Evolutionary conservation across 2,329 filamentous ascomycete species (phyloP).

Genomic region (Cladorrhinum sp.): DNA sequence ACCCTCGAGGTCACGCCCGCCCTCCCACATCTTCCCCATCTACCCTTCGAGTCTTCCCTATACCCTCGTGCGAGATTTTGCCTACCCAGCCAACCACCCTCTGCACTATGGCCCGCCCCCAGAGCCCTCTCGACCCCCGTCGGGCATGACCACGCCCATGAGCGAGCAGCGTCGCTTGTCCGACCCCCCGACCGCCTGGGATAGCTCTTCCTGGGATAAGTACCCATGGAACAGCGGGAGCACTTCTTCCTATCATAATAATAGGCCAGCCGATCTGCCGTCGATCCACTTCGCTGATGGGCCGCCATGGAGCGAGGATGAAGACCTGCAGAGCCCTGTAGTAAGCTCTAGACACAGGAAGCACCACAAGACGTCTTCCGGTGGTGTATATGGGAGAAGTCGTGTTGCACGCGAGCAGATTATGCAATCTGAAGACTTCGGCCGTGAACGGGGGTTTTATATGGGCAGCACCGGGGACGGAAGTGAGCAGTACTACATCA

Average conservation of each 20-base stretch:
- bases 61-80: constrained; percentile 92
- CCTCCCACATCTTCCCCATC: constrained; percentile 76
- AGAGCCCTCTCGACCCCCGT: constrained; percentile 66
- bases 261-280: constrained; percentile 68
- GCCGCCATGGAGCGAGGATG: constrained; percentile 91
- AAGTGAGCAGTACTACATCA: constrained; percentile 71
- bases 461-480: constrained; percentile 66
- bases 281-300: constrained; percentile 84
- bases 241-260: constrained; percentile 43
- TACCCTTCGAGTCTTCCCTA: constrained; percentile 85
- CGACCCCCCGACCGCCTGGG: constrained; percentile 75
- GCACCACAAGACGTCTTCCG: constrained; percentile 65
- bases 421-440: constrained; percentile 45
- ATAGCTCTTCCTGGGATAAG: constrained; percentile 58
- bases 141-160: constrained; percentile 77
- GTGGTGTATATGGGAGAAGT: constrained; percentile 45
- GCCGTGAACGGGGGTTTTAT: constrained; percentile 64
- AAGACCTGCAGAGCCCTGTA: constrained; percentile 89
- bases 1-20: constrained; percentile 69
- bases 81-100: constrained; percentile 77
- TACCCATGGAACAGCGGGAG: constrained; percentile 49
- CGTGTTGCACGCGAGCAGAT: constrained; percentile 42
- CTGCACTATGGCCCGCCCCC: constrained; percentile 92
- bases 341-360: constrained; percentile 83
- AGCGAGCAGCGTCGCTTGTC: constrained; percentile 79